Percentiles rank a stretch among this genome's conserved stretches.
Conservation (phyloP, 2,329 filamentous ascomycete genomes). For the Pestalotiopsis sp. region DNA sequence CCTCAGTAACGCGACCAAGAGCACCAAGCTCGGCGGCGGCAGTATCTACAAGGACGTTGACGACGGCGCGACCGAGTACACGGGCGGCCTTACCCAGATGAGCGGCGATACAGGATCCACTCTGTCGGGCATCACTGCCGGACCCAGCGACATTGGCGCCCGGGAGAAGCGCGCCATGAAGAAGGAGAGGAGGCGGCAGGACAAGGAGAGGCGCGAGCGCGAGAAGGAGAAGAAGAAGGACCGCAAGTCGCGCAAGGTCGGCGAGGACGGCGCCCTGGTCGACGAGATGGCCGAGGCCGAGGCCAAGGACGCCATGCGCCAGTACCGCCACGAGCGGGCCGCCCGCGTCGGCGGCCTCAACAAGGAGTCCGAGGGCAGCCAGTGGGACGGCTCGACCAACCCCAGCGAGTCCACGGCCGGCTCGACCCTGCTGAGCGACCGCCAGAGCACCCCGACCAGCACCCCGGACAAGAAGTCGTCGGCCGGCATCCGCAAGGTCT, state of each 20-base stretch:
- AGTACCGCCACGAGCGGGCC: slow-evolving; percentile 84
- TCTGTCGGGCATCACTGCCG: slow-evolving; percentile 59
- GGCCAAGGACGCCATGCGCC: slow-evolving; percentile 71
- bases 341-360: slow-evolving; percentile 91
- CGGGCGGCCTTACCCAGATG: slow-evolving; percentile 33
- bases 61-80: slow-evolving; percentile 44
- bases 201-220: slow-evolving; percentile 33
- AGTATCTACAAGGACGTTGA: slow-evolving; percentile 79
- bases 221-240: slow-evolving; percentile 47
- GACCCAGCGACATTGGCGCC: slow-evolving; percentile 56
- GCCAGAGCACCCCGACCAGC: slow-evolving; percentile 58
- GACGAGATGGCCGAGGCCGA: slow-evolving; percentile 66
- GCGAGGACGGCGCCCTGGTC: slow-evolving; percentile 63
- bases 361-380: slow-evolving; percentile 74
- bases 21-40: slow-evolving; percentile 84
- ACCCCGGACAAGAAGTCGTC: slow-evolving; percentile 47
- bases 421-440: slow-evolving; percentile 62
- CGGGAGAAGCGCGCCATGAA: slow-evolving; percentile 56
- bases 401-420: slow-evolving; percentile 66
- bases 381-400: slow-evolving; percentile 75
- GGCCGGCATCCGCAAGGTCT: slow-evolving; percentile 62
- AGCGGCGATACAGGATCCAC: slow-evolving; percentile 47
- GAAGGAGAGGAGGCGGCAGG: slow-evolving; percentile 55
- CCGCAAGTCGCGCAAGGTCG: slow-evolving; percentile 42
- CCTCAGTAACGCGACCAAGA: slow-evolving; percentile 78